phyloP scores from a whole-genome alignment of 2,329 filamentous ascomycete genomes.

The Claviceps sp. region DNA sequence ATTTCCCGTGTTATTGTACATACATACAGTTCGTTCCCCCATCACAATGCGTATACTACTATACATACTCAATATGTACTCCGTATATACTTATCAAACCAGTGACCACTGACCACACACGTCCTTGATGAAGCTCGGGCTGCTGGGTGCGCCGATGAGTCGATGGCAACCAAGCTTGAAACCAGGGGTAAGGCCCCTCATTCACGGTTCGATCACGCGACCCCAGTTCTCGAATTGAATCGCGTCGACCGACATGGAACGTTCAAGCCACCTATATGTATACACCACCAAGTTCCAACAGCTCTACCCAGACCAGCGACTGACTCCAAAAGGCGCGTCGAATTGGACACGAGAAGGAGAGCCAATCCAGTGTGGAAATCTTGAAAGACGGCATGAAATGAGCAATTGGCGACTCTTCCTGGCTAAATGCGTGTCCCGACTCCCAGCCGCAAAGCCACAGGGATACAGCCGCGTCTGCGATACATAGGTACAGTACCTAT shows the following conservation, averaged over 20 bases:
- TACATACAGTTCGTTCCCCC: not conserved
- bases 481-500: too few relatives aligned
- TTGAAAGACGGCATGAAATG: not conserved
- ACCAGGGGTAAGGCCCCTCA: not conserved
- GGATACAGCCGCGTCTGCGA: not conserved
- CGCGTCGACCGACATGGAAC: too few relatives aligned
- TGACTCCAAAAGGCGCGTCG: too few relatives aligned
- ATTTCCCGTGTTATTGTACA: too few relatives aligned
- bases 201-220: not conserved
- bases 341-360: too few relatives aligned
- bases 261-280: not conserved
- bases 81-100: not conserved
- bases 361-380: not conserved
- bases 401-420: not conserved
- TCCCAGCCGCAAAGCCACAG: not conserved
- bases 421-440: not conserved
- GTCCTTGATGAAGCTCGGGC: not conserved
- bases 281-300: not conserved
- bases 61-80: too few relatives aligned
- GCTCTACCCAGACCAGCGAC: not conserved
- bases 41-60: not conserved
- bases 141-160: not conserved
- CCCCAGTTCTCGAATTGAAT: not conserved
- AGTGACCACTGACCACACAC: too few relatives aligned
- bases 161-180: not conserved